These are phyloP conservation scores for Pythium grandisporangium DNA, from an alignment of 352 stramenopile species.

Conservation along the genomic window DNA sequence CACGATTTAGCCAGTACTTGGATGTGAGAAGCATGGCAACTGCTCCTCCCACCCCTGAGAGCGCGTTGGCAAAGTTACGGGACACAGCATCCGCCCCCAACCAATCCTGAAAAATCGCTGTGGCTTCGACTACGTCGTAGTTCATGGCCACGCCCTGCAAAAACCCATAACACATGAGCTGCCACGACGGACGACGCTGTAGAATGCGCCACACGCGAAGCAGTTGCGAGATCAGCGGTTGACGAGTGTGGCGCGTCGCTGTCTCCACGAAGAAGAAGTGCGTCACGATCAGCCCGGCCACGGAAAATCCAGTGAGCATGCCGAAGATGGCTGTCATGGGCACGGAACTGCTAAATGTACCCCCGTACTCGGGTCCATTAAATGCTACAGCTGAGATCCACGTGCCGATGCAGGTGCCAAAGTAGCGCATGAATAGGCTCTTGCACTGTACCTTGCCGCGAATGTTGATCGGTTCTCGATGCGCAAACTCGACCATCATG, in stretches of 20 bases:
- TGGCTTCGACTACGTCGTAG: too few relatives aligned
- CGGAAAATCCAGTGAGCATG: not conserved
- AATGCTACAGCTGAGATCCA: slow-evolving; percentile 1
- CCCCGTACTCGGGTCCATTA: slow-evolving; percentile 2
- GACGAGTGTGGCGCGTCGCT: not conserved
- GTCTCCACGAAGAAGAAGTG: not conserved
- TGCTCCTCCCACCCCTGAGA: too few relatives aligned
- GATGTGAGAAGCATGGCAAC: too few relatives aligned
- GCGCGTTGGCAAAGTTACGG: too few relatives aligned
- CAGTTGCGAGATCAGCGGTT: not conserved
- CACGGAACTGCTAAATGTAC: not conserved
- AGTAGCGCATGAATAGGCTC: slow-evolving; percentile 4
- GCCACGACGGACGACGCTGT: slow-evolving; percentile 1
- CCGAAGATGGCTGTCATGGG: not conserved
- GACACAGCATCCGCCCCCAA: too few relatives aligned
- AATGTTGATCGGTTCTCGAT: slow-evolving; percentile 7
- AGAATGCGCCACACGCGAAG: not conserved
- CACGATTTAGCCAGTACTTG: not conserved
- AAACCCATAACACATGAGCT: slow-evolving; percentile 3
- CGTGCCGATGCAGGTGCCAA: slow-evolving; percentile 6
- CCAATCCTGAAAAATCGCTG: too few relatives aligned
- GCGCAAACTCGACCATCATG: slow-evolving; percentile 17
- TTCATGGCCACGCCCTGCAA: not conserved
- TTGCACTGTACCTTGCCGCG: slow-evolving; percentile 11
- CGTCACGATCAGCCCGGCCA: not conserved